Conservation (phyloP, 1,284 basidiomycete genomes). For the Ustilago crameri region DNA sequence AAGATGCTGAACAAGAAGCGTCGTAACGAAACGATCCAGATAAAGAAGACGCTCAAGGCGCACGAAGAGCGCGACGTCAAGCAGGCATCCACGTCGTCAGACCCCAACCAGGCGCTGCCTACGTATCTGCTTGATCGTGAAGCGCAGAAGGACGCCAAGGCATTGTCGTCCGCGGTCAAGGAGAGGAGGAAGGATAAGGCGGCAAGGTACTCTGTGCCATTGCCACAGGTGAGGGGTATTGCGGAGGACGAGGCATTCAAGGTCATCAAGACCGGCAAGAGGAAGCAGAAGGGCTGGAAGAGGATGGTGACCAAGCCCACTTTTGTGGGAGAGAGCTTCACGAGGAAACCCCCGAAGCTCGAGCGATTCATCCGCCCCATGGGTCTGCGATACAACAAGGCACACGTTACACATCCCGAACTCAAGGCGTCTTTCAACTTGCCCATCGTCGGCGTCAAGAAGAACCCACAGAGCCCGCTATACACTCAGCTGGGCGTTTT, state of each 20-base stretch:
- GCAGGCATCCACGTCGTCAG: constrained; percentile 62
- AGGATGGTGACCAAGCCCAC: constrained; percentile 99
- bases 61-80: constrained; percentile 98
- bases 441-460: constrained; percentile 97
- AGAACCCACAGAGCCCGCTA: constrained; percentile 99
- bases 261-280: constrained; percentile 97
- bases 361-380: constrained; percentile 97
- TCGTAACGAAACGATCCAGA: constrained; percentile 96
- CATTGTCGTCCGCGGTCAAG: constrained; percentile 95
- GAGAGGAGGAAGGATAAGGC: constrained; percentile 99
- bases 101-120: constrained; percentile 64
- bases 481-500: constrained; percentile 89
- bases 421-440: constrained; percentile 98
- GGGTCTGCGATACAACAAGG: constrained; percentile 97
- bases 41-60: constrained; percentile 98
- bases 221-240: constrained; percentile 96
- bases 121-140: constrained; percentile 97
- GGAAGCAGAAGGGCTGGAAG: constrained; percentile 97
- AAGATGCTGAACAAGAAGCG: constrained; percentile 96
- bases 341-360: constrained; percentile 98
- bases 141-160: constrained; percentile 96
- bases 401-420: constrained; percentile 98
- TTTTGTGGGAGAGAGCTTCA: constrained; percentile 98
- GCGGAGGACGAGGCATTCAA: constrained; percentile 99
- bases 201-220: constrained; percentile 93